Evolutionary conservation across 2,329 filamentous ascomycete genomes (phyloP).

Genomic region (Pochonia chlamydosporia): DNA sequence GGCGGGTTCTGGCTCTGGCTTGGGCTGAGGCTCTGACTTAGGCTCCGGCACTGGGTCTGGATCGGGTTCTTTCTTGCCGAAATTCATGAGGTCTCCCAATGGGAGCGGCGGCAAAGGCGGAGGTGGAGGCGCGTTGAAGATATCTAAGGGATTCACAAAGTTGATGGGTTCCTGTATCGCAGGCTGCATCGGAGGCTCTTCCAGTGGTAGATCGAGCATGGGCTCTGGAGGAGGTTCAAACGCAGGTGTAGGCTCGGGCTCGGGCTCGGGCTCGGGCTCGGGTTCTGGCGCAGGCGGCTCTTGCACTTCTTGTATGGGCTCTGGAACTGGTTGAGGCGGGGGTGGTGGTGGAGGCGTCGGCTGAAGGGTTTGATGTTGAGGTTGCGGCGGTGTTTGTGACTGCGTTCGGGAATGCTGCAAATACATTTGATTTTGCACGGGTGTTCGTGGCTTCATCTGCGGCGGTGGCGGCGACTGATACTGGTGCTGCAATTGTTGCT

Average conservation of each 20-base stretch:
- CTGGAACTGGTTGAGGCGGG: slow-evolving; percentile 1
- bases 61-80: slow-evolving; percentile 9
- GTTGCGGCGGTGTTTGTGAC: slow-evolving; percentile 18
- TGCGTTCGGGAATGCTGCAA: slow-evolving; percentile 15
- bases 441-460: slow-evolving; percentile 1
- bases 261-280: not conserved
- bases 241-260: slow-evolving; percentile 2
- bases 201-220: not conserved
- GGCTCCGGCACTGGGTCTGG: slow-evolving; percentile 9
- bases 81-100: slow-evolving; percentile 14
- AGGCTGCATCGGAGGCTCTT: slow-evolving; percentile 3
- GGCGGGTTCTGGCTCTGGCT: slow-evolving; percentile 5
- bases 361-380: slow-evolving; percentile 9
- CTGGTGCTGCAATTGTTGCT: slow-evolving; percentile 22
- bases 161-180: slow-evolving; percentile 15
- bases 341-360: slow-evolving; percentile 11
- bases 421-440: slow-evolving; percentile 15
- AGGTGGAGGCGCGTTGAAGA: slow-evolving; percentile 25
- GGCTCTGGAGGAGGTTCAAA: slow-evolving; percentile 1
- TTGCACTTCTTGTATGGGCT: slow-evolving; percentile 5
- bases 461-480: slow-evolving; percentile 13
- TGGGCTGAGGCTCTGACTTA: not conserved
- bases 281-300: not conserved
- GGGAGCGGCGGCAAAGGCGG: slow-evolving; percentile 18
- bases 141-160: slow-evolving; percentile 33